phyloP scores from a whole-genome alignment of 2,329 filamentous ascomycete genomes.

The Teratosphaeria gauchensis region DNA sequence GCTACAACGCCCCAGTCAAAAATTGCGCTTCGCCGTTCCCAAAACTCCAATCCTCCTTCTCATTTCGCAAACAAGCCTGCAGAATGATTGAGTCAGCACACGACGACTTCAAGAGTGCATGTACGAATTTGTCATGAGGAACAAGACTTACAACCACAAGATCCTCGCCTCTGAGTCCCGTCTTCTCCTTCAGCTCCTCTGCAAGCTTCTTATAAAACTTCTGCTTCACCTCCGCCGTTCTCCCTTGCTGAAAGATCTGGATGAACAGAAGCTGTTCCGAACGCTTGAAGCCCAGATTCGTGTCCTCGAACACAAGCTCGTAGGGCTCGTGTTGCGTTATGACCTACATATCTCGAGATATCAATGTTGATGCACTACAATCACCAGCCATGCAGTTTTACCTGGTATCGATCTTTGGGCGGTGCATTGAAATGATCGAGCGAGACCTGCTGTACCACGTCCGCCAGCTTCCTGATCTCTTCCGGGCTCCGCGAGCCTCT shows the following conservation, averaged over 20 bases:
- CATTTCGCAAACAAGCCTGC: slow-evolving; percentile 14
- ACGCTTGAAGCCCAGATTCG: slow-evolving; percentile 17
- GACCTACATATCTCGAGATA: slow-evolving; percentile 9
- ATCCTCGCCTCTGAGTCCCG: slow-evolving; percentile 17
- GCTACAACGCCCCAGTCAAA: slow-evolving; percentile 9
- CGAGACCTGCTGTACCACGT: slow-evolving; percentile 21
- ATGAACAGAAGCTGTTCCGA: slow-evolving; percentile 23
- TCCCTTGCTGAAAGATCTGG: slow-evolving; percentile 26
- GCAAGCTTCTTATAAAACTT: slow-evolving; percentile 16
- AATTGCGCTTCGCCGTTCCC: slow-evolving; percentile 24
- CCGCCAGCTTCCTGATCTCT: slow-evolving; percentile 21
- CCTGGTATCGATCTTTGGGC: slow-evolving; percentile 22
- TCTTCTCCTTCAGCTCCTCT: slow-evolving; percentile 14
- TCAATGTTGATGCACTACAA: neutral
- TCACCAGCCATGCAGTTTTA: neutral
- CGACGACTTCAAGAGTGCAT: neutral
- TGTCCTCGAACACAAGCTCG: slow-evolving; percentile 26
- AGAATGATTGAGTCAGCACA: neutral
- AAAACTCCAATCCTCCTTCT: slow-evolving; percentile 26
- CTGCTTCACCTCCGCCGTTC: slow-evolving; percentile 20
- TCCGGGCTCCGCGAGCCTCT: slow-evolving; percentile 15
- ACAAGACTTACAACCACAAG: slow-evolving; percentile 14
- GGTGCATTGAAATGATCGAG: slow-evolving; percentile 22
- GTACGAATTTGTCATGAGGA: too few relatives aligned
- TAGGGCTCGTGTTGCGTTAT: slow-evolving; percentile 25